Conservation (phyloP, 1,284 basidiomycete genomes). For the Apiotrichum veenhuisii region DNA sequence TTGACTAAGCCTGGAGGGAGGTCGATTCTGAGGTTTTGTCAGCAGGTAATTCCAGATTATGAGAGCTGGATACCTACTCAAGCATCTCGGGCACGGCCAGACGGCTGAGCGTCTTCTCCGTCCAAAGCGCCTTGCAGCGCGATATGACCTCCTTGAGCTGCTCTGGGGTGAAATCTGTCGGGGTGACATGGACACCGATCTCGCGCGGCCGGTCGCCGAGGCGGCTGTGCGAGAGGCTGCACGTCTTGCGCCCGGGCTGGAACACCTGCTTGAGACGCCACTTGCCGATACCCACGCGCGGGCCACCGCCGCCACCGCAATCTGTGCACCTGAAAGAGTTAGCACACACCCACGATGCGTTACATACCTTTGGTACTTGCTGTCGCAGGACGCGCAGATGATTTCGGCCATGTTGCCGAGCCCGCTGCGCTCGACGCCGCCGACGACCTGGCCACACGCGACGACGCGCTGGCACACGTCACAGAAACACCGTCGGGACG, state of each 20-base stretch:
- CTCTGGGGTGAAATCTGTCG: constrained; percentile 41
- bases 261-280: constrained; percentile 53
- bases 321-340: constrained; percentile 25
- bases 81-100: constrained; percentile 50
- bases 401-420: constrained; percentile 38
- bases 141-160: constrained; percentile 46
- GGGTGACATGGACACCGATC: constrained; percentile 46
- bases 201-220: constrained; percentile 45
- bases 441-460: constrained; percentile 34
- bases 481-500: constrained; percentile 29
- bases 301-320: constrained; percentile 49
- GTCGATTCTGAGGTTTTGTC: constrained; percentile 38
- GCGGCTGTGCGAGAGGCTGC: constrained; percentile 48
- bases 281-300: constrained; percentile 51
- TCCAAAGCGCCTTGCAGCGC: constrained; percentile 46
- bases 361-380: constrained; percentile 40
- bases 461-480: constrained; percentile 48
- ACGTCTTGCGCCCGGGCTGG: constrained; percentile 50
- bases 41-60: neutral
- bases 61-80: constrained; percentile 33
- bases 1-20: constrained; percentile 34
- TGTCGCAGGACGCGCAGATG: constrained; percentile 39
- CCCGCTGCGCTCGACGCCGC: constrained; percentile 28
- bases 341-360: constrained; percentile 12
- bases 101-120: constrained; percentile 44